Percentiles rank a stretch among this genome's conserved stretches.
Conservation (phyloP, 2,329 filamentous ascomycete species). For the Hypoxylon sp. region DNA sequence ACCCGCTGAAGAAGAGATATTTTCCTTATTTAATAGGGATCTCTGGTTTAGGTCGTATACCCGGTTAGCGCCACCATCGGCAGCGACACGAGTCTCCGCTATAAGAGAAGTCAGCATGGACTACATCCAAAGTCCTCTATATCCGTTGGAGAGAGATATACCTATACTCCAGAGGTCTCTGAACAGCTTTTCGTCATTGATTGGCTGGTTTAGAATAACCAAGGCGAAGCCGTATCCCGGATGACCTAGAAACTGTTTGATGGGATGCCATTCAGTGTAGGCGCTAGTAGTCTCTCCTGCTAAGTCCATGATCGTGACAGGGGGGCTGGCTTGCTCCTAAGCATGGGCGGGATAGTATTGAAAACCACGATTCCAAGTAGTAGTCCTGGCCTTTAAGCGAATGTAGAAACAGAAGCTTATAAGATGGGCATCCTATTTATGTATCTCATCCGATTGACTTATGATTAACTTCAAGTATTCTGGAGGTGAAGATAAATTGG, state of each 20-base stretch:
- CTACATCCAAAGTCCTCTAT: not conserved
- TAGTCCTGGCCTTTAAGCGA: not conserved
- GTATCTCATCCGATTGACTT: not conserved
- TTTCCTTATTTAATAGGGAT: conserved; percentile 20
- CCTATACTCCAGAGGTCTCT: conserved; percentile 50
- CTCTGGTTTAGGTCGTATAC: conserved; percentile 63
- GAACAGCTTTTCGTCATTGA: conserved; percentile 53
- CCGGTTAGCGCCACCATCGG: conserved; percentile 91
- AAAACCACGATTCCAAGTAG: not conserved
- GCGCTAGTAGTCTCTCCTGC: not conserved
- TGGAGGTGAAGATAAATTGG: not conserved
- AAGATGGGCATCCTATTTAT: not conserved
- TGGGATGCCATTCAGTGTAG: conserved; percentile 54
- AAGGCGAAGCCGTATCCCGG: conserved; percentile 60
- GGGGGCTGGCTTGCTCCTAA: not conserved
- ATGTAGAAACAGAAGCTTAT: not conserved
- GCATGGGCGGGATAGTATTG: not conserved
- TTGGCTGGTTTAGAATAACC: conserved; percentile 72
- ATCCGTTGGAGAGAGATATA: conserved; percentile 25
- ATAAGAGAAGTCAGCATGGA: conserved; percentile 43
- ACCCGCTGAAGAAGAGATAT: not conserved
- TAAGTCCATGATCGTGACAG: conserved; percentile 26
- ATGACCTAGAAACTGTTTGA: conserved; percentile 45
- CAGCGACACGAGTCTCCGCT: conserved; percentile 80
- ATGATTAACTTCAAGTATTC: not conserved